Conservation (phyloP, 352 stramenopile species). For the Globisporangium iwayamae region DNA sequence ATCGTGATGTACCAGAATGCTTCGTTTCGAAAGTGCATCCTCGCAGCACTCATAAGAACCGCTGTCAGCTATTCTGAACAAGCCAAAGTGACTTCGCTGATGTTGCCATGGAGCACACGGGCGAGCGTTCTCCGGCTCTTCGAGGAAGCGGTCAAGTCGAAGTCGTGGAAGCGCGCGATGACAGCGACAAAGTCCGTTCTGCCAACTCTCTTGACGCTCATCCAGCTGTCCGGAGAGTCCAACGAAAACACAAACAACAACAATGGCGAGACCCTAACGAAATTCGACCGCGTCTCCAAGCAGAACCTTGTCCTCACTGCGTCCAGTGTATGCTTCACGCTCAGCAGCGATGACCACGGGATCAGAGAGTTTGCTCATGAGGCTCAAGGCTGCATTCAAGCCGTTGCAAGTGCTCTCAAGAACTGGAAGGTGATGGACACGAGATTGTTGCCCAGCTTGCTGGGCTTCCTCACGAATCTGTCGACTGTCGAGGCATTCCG, state of each 20-base stretch:
- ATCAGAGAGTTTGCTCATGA: constrained; percentile 21
- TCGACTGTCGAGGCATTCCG: constrained; percentile 35
- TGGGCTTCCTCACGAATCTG: constrained; percentile 60
- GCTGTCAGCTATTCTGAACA: neutral
- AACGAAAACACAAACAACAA: neutral
- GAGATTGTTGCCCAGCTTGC: constrained; percentile 26
- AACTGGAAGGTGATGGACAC: neutral
- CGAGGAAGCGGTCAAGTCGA: constrained; percentile 47
- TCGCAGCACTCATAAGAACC: constrained; percentile 13
- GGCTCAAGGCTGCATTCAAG: constrained; percentile 13
- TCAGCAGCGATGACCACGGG: constrained; percentile 38
- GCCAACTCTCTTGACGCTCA: constrained; percentile 18
- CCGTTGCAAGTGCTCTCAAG: constrained; percentile 7
- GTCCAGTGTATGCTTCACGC: constrained; percentile 51
- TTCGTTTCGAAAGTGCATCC: constrained; percentile 26
- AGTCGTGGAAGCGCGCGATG: constrained; percentile 52
- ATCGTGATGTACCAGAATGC: constrained; percentile 43
- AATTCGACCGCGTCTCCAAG: constrained; percentile 1
- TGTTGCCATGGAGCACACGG: constrained; percentile 19
- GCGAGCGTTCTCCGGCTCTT: constrained; percentile 36
- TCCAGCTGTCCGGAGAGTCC: constrained; percentile 5
- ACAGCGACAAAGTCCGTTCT: constrained; percentile 20
- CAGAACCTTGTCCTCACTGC: constrained; percentile 16
- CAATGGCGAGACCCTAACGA: neutral
- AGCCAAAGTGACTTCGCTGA: neutral